Conservation (phyloP, 192 early-diverging fungal genomes). For the Glomus cerebriforme region DNA sequence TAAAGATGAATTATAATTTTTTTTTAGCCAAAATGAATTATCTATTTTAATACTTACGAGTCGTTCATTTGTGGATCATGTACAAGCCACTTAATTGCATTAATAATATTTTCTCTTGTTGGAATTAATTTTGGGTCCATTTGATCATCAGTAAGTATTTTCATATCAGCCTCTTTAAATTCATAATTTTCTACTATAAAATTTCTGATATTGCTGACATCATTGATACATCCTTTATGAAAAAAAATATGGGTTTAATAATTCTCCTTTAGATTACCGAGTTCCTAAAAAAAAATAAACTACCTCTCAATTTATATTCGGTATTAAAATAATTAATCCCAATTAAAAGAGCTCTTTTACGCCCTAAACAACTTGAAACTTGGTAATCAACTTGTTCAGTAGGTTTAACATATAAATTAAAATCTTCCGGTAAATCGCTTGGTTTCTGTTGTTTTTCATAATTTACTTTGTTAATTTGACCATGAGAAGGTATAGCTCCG, state of each 20-base stretch:
- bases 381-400: neutral
- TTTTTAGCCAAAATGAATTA: neutral
- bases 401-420: neutral
- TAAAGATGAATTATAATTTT: neutral
- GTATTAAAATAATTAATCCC: constrained; percentile 88
- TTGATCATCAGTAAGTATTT: constrained; percentile 78
- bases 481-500: neutral
- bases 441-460: neutral
- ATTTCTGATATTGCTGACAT: constrained; percentile 73
- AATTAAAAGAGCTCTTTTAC: constrained; percentile 82
- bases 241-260: neutral
- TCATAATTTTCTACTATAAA: constrained; percentile 66
- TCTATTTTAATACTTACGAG: constrained; percentile 46
- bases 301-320: constrained; percentile 56
- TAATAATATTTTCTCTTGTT: constrained; percentile 72
- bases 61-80: constrained; percentile 73
- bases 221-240: constrained; percentile 74
- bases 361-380: constrained; percentile 37
- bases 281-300: neutral
- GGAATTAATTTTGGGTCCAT: constrained; percentile 62
- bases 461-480: neutral
- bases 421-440: neutral
- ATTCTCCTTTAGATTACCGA: neutral
- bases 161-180: constrained; percentile 68
- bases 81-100: constrained; percentile 78